Evolutionary conservation across 2,329 filamentous ascomycete genomes (phyloP).

Genomic region (Aureobasidium sp.): DNA sequence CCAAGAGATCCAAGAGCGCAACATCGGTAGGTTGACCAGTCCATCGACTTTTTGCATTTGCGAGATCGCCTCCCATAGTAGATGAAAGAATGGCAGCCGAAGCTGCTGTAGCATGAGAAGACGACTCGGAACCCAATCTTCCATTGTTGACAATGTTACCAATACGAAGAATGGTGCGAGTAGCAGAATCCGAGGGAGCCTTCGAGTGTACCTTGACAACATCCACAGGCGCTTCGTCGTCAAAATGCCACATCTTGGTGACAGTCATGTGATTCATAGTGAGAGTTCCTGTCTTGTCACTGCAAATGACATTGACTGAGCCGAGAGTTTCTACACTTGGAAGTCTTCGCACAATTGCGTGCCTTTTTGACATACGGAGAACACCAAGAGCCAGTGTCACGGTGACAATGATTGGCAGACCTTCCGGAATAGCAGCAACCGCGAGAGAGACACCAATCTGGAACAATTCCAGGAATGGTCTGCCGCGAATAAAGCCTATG

Average conservation of each 20-base stretch:
- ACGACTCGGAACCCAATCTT: constrained; percentile 64
- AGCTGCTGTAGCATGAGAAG: constrained; percentile 54
- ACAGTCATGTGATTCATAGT: constrained; percentile 99
- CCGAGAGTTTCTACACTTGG: constrained; percentile 96
- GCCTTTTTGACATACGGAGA: constrained; percentile 88
- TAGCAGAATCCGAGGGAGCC: constrained; percentile 60
- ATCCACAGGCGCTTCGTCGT: constrained; percentile 54
- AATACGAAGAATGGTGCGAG: constrained; percentile 75
- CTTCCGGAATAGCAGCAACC: constrained; percentile 92
- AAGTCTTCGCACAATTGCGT: constrained; percentile 90
- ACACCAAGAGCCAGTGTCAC: constrained; percentile 93
- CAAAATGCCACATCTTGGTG: constrained; percentile 90
- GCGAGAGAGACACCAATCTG: constrained; percentile 95
- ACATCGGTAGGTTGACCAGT: constrained; percentile 96
- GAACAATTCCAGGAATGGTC: constrained; percentile 86
- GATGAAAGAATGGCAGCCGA: constrained; percentile 80
- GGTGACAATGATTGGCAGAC: constrained; percentile 94
- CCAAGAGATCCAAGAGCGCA: constrained; percentile 88
- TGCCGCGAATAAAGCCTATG: constrained; percentile 83
- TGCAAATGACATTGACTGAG: constrained; percentile 99
- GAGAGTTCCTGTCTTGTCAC: constrained; percentile 93
- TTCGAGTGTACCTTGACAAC: constrained; percentile 48
- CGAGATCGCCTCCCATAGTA: constrained; percentile 55
- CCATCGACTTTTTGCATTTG: constrained; percentile 77
- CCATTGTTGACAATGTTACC: constrained; percentile 97